Conservation (phyloP, 1,139 yeast species). For the Geotrichum klebahnii region DNA sequence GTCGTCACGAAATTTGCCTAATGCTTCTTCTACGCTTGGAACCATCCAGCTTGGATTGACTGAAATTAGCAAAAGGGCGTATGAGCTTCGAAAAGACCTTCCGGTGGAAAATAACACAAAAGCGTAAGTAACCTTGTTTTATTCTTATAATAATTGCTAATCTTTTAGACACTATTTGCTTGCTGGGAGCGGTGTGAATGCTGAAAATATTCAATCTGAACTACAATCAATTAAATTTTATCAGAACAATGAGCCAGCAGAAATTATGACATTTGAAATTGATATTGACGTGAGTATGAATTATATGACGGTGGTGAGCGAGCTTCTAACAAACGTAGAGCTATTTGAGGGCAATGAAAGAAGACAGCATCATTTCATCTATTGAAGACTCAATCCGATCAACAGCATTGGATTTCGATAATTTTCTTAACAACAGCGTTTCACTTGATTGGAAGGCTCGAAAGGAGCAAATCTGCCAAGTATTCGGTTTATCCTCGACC, state of each 20-base stretch:
- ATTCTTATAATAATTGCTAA: not conserved
- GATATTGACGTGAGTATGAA: conserved; percentile 29
- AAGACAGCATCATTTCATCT: conserved; percentile 75
- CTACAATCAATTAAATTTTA: conserved; percentile 36
- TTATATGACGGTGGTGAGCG: not conserved
- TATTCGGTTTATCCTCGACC: conserved; percentile 49
- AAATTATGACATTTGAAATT: conserved; percentile 18
- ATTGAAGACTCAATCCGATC: conserved; percentile 73
- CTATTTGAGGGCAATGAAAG: conserved; percentile 60
- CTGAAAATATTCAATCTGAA: conserved; percentile 78
- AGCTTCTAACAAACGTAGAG: conserved; percentile 8
- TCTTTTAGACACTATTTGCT: conserved; percentile 62
- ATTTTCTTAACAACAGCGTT: conserved; percentile 65
- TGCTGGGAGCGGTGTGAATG: conserved; percentile 85
- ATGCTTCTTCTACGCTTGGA: conserved; percentile 59
- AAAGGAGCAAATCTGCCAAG: conserved; percentile 65
- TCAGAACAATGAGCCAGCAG: conserved; percentile 30
- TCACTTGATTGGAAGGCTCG: conserved; percentile 80
- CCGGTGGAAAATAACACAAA: conserved; percentile 59
- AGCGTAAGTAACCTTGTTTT: conserved; percentile 46
- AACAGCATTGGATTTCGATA: conserved; percentile 81
- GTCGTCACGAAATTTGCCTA: conserved; percentile 67
- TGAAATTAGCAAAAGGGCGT: conserved; percentile 72
- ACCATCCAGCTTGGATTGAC: conserved; percentile 68
- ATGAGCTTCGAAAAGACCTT: conserved; percentile 50